Percentiles rank a stretch among this genome's conserved stretches.
Evolutionary conservation across 768 basidiomycete genomes (phyloP).

Genomic region (Gelatoporia subvermispora): DNA sequence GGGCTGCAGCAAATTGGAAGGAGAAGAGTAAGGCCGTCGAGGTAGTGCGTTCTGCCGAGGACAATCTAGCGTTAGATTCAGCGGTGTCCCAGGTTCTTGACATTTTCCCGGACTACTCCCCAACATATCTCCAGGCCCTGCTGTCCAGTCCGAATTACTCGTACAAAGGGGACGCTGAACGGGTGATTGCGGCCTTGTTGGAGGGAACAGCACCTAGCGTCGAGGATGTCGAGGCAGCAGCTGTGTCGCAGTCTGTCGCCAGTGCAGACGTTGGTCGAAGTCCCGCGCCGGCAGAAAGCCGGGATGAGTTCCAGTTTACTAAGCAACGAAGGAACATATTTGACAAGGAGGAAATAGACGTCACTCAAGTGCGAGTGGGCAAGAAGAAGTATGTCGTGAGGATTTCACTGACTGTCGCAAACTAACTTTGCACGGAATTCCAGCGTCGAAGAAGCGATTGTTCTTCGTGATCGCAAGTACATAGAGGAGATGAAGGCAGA

Average conservation of each 20-base stretch:
- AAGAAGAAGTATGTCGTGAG: slow-evolving; percentile 55
- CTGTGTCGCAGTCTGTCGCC: not conserved
- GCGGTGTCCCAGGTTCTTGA: slow-evolving; percentile 70
- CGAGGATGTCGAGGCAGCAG: slow-evolving; percentile 24
- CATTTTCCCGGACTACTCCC: slow-evolving; percentile 60
- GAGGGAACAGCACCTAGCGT: slow-evolving; percentile 59
- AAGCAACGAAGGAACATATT: slow-evolving; percentile 67
- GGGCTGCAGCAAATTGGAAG: slow-evolving; percentile 7
- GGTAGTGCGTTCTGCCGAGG: slow-evolving; percentile 1
- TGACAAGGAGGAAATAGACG: slow-evolving; percentile 67
- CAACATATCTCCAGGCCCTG: slow-evolving; percentile 53
- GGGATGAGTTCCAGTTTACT: slow-evolving; percentile 23
- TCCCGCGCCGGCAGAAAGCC: not conserved
- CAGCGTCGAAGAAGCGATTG: slow-evolving; percentile 39
- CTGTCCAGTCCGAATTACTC: slow-evolving; percentile 42
- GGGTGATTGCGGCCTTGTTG: slow-evolving; percentile 65
- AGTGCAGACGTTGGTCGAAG: not conserved
- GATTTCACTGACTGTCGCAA: not conserved
- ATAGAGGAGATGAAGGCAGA: slow-evolving; percentile 79
- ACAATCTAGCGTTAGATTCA: slow-evolving; percentile 46
- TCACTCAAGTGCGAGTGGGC: slow-evolving; percentile 52
- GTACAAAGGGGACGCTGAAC: slow-evolving; percentile 54
- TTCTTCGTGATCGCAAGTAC: slow-evolving; percentile 52
- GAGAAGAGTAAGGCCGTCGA: slow-evolving; percentile 24
- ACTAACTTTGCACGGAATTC: slow-evolving; percentile 1